Conservation (phyloP, 768 basidiomycete genomes). For the Amanita brunnescens region DNA sequence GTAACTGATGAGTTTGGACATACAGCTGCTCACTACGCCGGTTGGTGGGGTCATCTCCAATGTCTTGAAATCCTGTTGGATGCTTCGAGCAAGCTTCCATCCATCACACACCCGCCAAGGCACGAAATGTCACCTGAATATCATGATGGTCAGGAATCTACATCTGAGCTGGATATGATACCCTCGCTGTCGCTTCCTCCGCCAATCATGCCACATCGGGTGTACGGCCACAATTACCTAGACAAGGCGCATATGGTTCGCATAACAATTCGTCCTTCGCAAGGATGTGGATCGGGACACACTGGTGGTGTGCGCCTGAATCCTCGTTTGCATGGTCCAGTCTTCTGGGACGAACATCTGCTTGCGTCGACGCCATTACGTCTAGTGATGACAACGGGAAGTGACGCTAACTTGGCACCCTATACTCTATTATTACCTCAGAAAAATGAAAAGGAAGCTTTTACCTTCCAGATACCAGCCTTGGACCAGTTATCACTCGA, state of each 20-base stretch:
- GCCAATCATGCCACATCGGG: constrained; percentile 95
- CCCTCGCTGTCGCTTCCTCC: constrained; percentile 93
- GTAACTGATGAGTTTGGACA: constrained; percentile 79
- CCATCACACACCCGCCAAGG: constrained; percentile 12
- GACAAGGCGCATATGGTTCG: constrained; percentile 82
- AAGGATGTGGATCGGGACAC: constrained; percentile 34
- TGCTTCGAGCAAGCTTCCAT: constrained; percentile 26
- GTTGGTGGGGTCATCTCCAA: constrained; percentile 85
- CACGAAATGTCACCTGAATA: constrained; percentile 29
- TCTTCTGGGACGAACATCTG: constrained; percentile 56
- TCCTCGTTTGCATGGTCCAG: constrained; percentile 64
- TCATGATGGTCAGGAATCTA: constrained; percentile 26
- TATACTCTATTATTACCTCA: constrained; percentile 86
- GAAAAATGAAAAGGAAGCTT: constrained; percentile 57
- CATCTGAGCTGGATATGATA: constrained; percentile 83
- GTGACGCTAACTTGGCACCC: constrained; percentile 78
- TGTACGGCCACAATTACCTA: constrained; percentile 95
- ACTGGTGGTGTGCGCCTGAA: constrained; percentile 53
- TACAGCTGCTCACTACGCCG: constrained; percentile 86
- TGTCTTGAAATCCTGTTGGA: constrained; percentile 56
- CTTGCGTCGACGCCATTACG: constrained; percentile 80
- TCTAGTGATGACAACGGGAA: constrained; percentile 87
- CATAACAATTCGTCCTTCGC: constrained; percentile 45
- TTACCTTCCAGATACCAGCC: constrained; percentile 79
- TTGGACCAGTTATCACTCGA: constrained; percentile 72